phyloP scores from a whole-genome alignment of 2,329 filamentous ascomycete genomes.

The Setomelanomma holmii region DNA sequence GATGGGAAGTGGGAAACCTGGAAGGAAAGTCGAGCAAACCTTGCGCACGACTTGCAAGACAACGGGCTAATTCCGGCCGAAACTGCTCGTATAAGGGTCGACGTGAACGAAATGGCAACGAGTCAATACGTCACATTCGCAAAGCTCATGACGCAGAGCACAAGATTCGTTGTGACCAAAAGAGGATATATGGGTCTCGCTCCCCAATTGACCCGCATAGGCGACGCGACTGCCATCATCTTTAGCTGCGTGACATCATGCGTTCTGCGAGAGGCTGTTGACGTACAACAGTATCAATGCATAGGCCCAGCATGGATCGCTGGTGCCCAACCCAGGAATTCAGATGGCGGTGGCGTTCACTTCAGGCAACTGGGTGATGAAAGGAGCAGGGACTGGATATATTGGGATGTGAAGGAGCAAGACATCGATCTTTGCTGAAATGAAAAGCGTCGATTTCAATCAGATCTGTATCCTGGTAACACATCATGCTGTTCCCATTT shows the following conservation, averaged over 20 bases:
- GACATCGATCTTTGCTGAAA: not conserved
- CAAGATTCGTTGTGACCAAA: not conserved
- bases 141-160: too few species aligned
- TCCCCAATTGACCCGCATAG: not conserved
- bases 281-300: not conserved
- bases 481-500: too few species aligned
- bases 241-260: not conserved
- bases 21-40: not conserved
- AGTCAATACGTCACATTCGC: not conserved
- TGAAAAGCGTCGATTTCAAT: too few species aligned
- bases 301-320: not conserved
- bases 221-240: not conserved
- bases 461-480: too few species aligned
- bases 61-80: not conserved
- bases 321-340: not conserved
- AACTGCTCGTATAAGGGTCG: not conserved
- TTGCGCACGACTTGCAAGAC: not conserved
- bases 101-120: not conserved
- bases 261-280: not conserved
- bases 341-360: too few species aligned
- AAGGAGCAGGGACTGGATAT: not conserved
- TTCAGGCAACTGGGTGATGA: not conserved
- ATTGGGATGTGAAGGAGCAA: conserved; percentile 1
- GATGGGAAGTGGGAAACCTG: not conserved
- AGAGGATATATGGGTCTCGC: not conserved